Base-by-base conservation (phyloP, 2,329 filamentous ascomycete genomes). In the Colletotrichum aenigma region DNA sequence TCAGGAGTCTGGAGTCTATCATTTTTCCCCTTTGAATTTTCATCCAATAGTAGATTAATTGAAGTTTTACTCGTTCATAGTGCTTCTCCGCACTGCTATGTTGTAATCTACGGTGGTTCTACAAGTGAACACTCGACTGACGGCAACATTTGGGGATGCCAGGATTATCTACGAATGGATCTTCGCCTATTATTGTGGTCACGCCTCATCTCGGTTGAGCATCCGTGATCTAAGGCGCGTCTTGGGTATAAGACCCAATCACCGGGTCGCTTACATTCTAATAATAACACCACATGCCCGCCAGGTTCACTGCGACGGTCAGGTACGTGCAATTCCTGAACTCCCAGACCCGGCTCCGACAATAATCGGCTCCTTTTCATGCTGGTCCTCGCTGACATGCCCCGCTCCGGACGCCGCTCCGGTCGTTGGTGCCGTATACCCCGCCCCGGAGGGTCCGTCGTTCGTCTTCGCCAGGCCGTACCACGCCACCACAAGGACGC, bases 401-500 rank as follows among this genome's bases (percentile, higher is more conserved):
- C 58, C 58, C 30, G n/a, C 58, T 32, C 28, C 26, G 16, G 26
- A 30, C 26, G 26, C 56, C 28, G 56, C 8, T 16, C 32, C 58
- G 18, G 61, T 15, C 34, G 30, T 55, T 26, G 62, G n/a, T 21
- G 38, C 55, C 24, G 24, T 32, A 28, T 67, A 48, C 34, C 69
- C 69, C 24, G 38, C 4, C 10, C 15, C 52, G 26, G 68, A 66
- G 34, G 38, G 34, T n/a, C 32, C 60, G 16, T 64, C 32, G 9
- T 68, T 26, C 32, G 65, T 65, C 61, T 73, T 65, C 56, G 83
- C 86, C 75, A 90, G 81, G 3, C 92, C 93, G 83, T 94, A 96
- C 88, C 93, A 93, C 2, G 88, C 89, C 71, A 97, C 92, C 15
- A 91, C 90, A 0, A 85, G 88, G 79, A 96, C 88, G 10, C 95